Evolutionary conservation across 2,329 filamentous ascomycete species (phyloP), one percentile per base, ranked within the genome.

Genomic region (Talaromyces albobiverticillius): DNA sequence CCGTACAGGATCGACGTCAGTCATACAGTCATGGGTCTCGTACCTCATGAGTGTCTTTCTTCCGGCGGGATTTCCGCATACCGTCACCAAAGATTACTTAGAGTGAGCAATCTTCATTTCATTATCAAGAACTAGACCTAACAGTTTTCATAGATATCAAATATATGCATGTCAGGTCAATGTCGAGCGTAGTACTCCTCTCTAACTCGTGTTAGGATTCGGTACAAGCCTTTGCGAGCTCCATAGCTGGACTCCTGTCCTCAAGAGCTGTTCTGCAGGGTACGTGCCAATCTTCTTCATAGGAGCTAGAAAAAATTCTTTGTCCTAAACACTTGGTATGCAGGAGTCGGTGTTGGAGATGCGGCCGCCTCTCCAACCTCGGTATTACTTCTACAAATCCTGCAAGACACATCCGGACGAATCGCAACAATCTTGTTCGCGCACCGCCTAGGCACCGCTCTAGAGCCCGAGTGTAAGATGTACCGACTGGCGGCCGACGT

Each of bases 381-480:
- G 10, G 91, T 90, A 1, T 79, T 96, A 38, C 82, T 96, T 10
- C 82, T 96, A 48, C 90, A 89, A 26, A 87, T 95, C 58, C 76
- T 94, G 9, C 90, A 94, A 70, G 89, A 94, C 60, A 88, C 86
- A 48, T 87, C 88, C 57, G 90, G 89, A 8, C 84, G 90, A 6
- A 74, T 95, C 23, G 89, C 89, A 1, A 96, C 91, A 0, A 95
- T 96, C 57, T 71, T 89, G 9, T 95, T 96, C 68, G 92, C 91
- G 1, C 86, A 95, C 68, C 81, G 84, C 41, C 85, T 93, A 55
- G 90, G 91, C 34, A 88, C 88, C 43, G 82, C 88, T 29, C 87
- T 96, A 46, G 90, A 95, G 69, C 89, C 90, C 2, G 91, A 96
- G 68, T 93, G 89, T 76, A 96, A 96, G 70, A 87, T 83, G 70